Evolutionary conservation across 306 rosid species (phyloP), one percentile per base, ranked within the genome.

Genomic region (Trifolium fragiferum): DNA sequence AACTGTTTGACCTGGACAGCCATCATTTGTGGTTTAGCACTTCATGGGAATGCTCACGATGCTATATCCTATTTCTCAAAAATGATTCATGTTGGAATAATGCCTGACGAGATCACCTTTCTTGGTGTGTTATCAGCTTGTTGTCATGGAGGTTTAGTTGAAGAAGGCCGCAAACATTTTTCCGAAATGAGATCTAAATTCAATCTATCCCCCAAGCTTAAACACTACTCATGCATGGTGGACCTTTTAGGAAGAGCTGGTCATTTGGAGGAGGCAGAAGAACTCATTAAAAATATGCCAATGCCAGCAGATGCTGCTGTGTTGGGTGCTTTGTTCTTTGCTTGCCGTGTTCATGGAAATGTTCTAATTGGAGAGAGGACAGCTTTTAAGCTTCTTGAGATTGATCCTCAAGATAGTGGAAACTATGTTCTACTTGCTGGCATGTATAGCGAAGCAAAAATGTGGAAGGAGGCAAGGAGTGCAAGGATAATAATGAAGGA

Each of bases 1-100:
- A 93, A 93, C 76, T 79, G 90, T 47, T 66, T 93, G 82, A 93
- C 96, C 66, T 90, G 98, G 98, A 93, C 93, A 46, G 88, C 98
- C 67, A 77, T 90, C 43, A 90, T 93, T 71, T 83, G 88, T 66
- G 95, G 96, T 54, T 72, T 93, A 77, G 93, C 98, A 46, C 82
- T 82, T 74, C 84, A 90, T 49, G 98, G 98, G 30, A 88, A 69
- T 20, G 89, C 92, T 13, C 50, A 20, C 40, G 89, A 75, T 79
- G 95, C 93, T 74, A 5, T 89, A 74, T 78, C 81, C 70, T 86
- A 83, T 86, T 90, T 93, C 83, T 79, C 70, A 35, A 70, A 85
- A 72, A 90, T 93, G 97, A 84, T 93, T 50, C 54, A 47, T 67
- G 40, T 46, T 32, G 93, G 97, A 43, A 54, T 90, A 69, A 38